Conservation (phyloP, 306 rosid species). For the Dryas drummondii region DNA sequence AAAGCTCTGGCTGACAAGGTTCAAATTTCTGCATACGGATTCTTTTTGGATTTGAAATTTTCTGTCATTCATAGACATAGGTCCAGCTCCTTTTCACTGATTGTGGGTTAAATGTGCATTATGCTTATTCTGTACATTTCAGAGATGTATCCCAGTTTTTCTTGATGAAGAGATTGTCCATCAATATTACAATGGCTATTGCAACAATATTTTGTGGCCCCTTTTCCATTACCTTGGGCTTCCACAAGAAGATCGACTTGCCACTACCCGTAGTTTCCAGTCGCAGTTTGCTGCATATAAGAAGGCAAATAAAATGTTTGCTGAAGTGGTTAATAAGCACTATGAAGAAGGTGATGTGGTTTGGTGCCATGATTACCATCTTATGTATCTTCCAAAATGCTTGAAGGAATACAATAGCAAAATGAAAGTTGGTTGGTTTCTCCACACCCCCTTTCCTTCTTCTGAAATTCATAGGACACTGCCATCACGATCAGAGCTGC, state of each 20-base stretch:
- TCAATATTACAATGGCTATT: constrained; percentile 90
- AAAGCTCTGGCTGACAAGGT: constrained; percentile 88
- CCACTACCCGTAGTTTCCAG: constrained; percentile 93
- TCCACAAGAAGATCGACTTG: constrained; percentile 96
- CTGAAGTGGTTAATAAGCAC: constrained; percentile 76
- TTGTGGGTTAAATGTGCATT: constrained; percentile 1
- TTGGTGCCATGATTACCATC: constrained; percentile 98
- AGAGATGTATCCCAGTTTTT: constrained; percentile 91
- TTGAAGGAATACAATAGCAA: constrained; percentile 61
- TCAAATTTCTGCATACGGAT: constrained; percentile 5
- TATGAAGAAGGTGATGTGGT: constrained; percentile 90
- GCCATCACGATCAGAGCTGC: constrained; percentile 85
- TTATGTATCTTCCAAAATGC: constrained; percentile 90
- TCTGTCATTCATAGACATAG: neutral
- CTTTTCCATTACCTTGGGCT: constrained; percentile 94
- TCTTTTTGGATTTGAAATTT: neutral
- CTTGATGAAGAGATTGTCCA: constrained; percentile 92
- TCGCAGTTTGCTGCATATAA: constrained; percentile 86
- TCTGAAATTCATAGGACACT: constrained; percentile 88
- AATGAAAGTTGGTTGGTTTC: constrained; percentile 97
- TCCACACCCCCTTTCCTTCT: constrained; percentile 93
- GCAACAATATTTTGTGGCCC: constrained; percentile 94
- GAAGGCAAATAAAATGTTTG: constrained; percentile 92
- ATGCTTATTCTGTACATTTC: constrained; percentile 27
- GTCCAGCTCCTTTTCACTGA: constrained; percentile 3